A percentile compares a stretch with the other conserved stretches of the same genome.
These are phyloP conservation scores for Talaromyces proteolyticus DNA, from an alignment of 495 filamentous ascomycete species.

Conservation along the genomic window DNA sequence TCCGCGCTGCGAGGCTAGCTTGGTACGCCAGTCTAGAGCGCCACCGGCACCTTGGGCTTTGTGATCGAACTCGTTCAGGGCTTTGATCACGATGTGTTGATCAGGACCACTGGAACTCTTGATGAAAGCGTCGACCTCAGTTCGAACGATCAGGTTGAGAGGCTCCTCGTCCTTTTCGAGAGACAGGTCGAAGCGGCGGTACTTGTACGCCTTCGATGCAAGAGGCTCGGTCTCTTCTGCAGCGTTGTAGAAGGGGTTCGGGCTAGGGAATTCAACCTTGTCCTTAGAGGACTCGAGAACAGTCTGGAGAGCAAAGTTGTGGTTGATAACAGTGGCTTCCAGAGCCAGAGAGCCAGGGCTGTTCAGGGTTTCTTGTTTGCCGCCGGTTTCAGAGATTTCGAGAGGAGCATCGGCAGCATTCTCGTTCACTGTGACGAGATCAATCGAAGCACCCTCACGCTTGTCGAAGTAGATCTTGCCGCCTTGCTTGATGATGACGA, in stretches of 20 bases:
- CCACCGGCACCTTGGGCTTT: conserved; percentile 93
- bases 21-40: conserved; percentile 91
- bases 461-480: conserved; percentile 99
- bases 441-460: conserved; percentile 85
- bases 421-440: conserved; percentile 97
- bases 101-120: conserved; percentile 89
- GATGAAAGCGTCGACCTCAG: conserved; percentile 92
- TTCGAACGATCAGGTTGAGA: conserved; percentile 84
- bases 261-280: conserved; percentile 76
- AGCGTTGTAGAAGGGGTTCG: conserved; percentile 97
- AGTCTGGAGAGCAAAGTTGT: conserved; percentile 95
- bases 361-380: conserved; percentile 90
- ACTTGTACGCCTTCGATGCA: conserved; percentile 95
- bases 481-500: conserved; percentile 82
- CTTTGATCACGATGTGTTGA: conserved; percentile 87
- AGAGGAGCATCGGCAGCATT: conserved; percentile 96
- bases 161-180: conserved; percentile 88
- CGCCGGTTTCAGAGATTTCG: conserved; percentile 71
- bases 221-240: conserved; percentile 87
- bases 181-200: conserved; percentile 91
- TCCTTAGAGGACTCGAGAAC: conserved; percentile 70
- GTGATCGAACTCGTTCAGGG: conserved; percentile 96
- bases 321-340: conserved; percentile 99
- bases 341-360: conserved; percentile 83
- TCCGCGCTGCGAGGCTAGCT: conserved; percentile 87